Evolutionary conservation across 768 basidiomycete species (phyloP), one percentile per base, ranked within the genome.

Genomic region (Podaxis sp.): DNA sequence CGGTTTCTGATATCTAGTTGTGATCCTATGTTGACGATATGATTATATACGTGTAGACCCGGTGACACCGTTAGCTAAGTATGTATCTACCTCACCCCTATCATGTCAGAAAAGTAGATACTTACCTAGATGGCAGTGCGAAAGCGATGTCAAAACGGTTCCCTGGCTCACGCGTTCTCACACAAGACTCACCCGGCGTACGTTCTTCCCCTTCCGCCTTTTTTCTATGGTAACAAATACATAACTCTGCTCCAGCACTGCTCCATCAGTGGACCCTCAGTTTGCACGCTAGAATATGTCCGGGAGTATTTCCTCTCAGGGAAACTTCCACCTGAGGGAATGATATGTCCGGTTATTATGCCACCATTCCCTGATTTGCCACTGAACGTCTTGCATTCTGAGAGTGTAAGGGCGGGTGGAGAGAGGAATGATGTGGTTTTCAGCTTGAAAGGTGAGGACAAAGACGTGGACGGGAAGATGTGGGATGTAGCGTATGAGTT

Each of bases 111-210:
- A 19, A 46, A 46, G n/a, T 26, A 52, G 54, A 1, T 24, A 28
- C 7, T 46, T 38, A 54, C 17, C 12, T n/a, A 57, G 46, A 5
- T n/a, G 57, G 1, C 64, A 82, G 80, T 12, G 80, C 79, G 2
- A 75, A 75, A 65, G 76, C 77, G 44, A 79, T 74, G 65, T 75
- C 77, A 0, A 63, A 68, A 52, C 73, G 73, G 6, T 81, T 80
- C 67, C 63, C 69, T 2, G 69, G 67, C n/a, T 76, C 79, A 2
- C 74, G 77, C 15, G 77, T 82, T 12, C 67, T 81, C 19, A 79
- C 76, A 6, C 79, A 80, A 61, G 76, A 80, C 26, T 78, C 77
- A 7, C 66, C 75, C 12, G 79, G 80, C 6, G 79, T 81, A 68
- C 22, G 49, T 26, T 9, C 49, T 51, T 3, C 13, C 49, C 24